Evolutionary conservation across 2,329 filamentous ascomycete species (phyloP).

Genomic region (Myriosclerotinia curreyana): DNA sequence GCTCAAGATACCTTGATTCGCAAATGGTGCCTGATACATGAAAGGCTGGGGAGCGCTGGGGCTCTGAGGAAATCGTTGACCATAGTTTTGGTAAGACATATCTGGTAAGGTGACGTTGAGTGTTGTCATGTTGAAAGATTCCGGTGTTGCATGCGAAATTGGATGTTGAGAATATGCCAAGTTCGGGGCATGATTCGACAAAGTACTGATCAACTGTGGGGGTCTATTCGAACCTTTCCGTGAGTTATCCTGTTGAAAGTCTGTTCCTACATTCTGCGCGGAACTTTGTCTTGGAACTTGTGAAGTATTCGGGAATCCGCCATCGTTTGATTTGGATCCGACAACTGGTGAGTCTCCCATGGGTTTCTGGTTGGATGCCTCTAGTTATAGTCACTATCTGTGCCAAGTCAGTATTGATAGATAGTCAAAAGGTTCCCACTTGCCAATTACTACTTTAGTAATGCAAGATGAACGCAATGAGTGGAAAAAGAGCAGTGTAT

Average conservation of each 20-base stretch:
- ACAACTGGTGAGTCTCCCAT: conserved; percentile 21
- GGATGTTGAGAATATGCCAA: conserved; percentile 1
- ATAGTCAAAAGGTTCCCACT: conserved; percentile 1
- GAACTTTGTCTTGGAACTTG: conserved; percentile 16
- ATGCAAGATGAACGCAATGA: not conserved
- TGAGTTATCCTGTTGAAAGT: conserved; percentile 16
- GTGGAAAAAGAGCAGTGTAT: not conserved
- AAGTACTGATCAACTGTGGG: conserved; percentile 18
- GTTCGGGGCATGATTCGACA: conserved; percentile 21
- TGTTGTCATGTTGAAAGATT: conserved; percentile 33
- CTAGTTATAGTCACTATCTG: not conserved
- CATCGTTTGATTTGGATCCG: conserved; percentile 17
- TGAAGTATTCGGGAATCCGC: conserved; percentile 9
- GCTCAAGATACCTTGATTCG: conserved; percentile 25
- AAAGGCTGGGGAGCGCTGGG: conserved; percentile 26
- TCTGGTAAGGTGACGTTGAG: conserved; percentile 34
- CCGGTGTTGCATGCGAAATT: conserved; percentile 26
- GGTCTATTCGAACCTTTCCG: conserved; percentile 10
- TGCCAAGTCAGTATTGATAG: conserved; percentile 4
- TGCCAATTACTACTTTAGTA: conserved; percentile 5
- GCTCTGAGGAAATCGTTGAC: conserved; percentile 29
- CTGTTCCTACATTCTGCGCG: conserved; percentile 24
- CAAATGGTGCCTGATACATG: conserved; percentile 32
- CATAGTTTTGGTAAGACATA: conserved; percentile 31
- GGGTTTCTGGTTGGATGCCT: conserved; percentile 7